Base-by-base conservation (phyloP, 495 filamentous ascomycete genomes). In the Poronia punctata region DNA sequence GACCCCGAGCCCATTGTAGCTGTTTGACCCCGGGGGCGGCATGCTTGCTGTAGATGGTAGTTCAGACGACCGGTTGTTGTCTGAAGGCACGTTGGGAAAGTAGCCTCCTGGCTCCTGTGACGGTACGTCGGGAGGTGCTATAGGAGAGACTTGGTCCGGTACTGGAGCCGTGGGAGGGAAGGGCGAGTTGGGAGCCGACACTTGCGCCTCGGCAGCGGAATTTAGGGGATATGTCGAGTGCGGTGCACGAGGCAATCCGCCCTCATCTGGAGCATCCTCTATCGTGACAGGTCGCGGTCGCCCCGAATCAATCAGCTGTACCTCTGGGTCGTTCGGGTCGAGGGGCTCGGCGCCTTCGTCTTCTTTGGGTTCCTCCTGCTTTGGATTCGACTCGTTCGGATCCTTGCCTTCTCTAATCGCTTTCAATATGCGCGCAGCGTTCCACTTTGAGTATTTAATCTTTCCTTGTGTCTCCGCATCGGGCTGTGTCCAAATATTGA, bases 391-490 rank as follows among this genome's bases (percentile, higher is more conserved):
- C 32, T 79, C 77, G 57, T 99, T 99, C 4, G 92, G 89, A 57
- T 99, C 90, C 45, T 86, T 83, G 30, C 89, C 89, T 12, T 87
- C 84, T 60, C 85, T 90, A 48, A 94, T 74, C 2, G 90, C 93
- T 65, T 89, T 94, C 2, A 78, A 70, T 56, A 99, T 97, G 29
- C 93, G 78, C 9, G 90, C 60, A 10, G 92, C 88, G 59, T 99
- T 94, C 72, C 84, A 97, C 61, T 97, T 97, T 26, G 90, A 86
- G 60, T 83, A 99, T 58, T 89, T 95, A 60, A 88, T 85, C 66
- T 94, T 95, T 17, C 85, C 78, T 28, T 79, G 75, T 34, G 83
- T 78, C 54, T 98, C 92, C 10, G 71, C 56, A 35, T 95, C 86
- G 19, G 77, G 65, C 3, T 76, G 56, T 0, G 79, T 82, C 84